Conservation (phyloP, 2,329 filamentous ascomycete genomes). For the Ophiostoma piceae region DNA sequence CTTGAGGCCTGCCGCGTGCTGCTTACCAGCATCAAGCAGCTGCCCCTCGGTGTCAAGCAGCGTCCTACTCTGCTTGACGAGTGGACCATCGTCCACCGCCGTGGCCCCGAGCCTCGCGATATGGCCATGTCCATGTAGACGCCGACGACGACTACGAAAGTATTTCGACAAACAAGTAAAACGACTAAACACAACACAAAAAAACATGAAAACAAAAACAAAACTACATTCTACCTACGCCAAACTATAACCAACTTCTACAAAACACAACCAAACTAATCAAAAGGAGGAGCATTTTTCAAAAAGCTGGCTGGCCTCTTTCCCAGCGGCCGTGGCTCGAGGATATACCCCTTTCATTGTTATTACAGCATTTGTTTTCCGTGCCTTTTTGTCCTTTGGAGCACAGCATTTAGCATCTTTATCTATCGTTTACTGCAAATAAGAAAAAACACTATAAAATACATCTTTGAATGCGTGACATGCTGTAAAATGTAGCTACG, state of each 20-base stretch:
- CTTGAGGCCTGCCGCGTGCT: slow-evolving; percentile 34
- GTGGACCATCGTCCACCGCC: slow-evolving; percentile 25
- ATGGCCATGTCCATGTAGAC: slow-evolving; percentile 20
- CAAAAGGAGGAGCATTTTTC: background rate
- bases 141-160: background rate
- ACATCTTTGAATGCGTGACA: background rate
- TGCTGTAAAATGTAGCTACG: background rate
- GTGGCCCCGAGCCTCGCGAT: slow-evolving; percentile 27
- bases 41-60: slow-evolving; percentile 31
- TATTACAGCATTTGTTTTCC: background rate
- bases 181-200: background rate
- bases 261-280: slow-evolving; percentile 7
- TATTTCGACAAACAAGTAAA: background rate
- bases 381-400: background rate
- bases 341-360: slow-evolving; percentile 5
- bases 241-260: background rate
- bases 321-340: slow-evolving; percentile 3
- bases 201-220: slow-evolving; percentile 4
- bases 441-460: slow-evolving; percentile 11
- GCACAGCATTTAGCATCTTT: slow-evolving; percentile 15
- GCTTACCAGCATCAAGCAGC: slow-evolving; percentile 32
- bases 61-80: slow-evolving; percentile 27
- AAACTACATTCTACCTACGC: background rate
- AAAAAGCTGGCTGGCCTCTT: background rate
- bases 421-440: background rate